phyloP scores from a whole-genome alignment of 805 yeast genomes.

The Myxozyma vanderwaltii region DNA sequence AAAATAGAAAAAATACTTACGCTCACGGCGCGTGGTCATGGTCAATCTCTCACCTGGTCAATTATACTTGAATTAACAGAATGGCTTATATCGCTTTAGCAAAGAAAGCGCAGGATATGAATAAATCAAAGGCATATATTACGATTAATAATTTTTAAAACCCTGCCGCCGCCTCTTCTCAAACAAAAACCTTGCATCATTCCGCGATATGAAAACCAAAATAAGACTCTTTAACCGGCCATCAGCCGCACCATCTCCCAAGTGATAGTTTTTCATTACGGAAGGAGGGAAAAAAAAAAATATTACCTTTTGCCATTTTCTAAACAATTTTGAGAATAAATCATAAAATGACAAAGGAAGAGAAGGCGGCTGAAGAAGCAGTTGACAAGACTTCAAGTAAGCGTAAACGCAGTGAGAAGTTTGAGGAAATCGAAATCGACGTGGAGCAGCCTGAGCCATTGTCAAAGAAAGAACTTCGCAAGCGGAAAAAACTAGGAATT shows the following conservation, averaged over 20 bases:
- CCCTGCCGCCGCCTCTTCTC: background rate
- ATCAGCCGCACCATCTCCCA: background rate
- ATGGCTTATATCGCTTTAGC: too few relatives aligned
- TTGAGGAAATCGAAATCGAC: slow-evolving; percentile 48
- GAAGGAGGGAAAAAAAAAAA: too few relatives aligned
- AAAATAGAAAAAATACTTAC: too few relatives aligned
- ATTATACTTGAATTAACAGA: background rate
- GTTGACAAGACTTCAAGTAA: slow-evolving; percentile 3
- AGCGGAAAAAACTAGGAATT: slow-evolving; percentile 52
- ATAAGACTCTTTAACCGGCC: background rate
- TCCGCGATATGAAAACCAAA: background rate
- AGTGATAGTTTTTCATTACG: too few relatives aligned
- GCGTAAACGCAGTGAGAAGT: slow-evolving; percentile 19
- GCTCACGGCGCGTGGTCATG: slow-evolving; percentile 9
- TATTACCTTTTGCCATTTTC: background rate
- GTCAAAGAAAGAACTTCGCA: slow-evolving; percentile 88
- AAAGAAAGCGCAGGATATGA: background rate
- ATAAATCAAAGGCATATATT: background rate
- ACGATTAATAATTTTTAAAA: background rate
- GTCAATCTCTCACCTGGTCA: background rate
- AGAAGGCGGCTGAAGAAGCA: background rate
- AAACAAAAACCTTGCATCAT: background rate
- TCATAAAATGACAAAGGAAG: background rate
- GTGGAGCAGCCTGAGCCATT: slow-evolving; percentile 69
- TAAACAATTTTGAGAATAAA: background rate